A percentile compares a stretch with the other conserved stretches of the same genome.
Evolutionary conservation across 2,329 filamentous ascomycete species (phyloP).

Genomic region (Ascochyta viciae-villosae): DNA sequence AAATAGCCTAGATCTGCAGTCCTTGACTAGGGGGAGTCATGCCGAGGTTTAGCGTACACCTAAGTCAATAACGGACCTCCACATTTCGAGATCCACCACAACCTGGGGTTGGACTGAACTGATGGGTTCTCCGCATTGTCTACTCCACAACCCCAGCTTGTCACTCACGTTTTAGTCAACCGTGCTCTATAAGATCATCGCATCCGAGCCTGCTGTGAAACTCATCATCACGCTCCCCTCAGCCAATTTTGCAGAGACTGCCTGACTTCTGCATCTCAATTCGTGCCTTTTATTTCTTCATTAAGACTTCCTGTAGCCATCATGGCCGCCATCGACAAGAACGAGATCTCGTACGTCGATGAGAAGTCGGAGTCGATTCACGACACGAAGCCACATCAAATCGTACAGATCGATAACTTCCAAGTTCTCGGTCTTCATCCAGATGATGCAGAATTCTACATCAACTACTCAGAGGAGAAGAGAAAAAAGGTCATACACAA

Average conservation of each 20-base stretch:
- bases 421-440: constrained; percentile 33
- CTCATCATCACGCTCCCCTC: neutral
- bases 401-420: constrained; percentile 37
- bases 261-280: neutral
- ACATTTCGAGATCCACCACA: neutral
- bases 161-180: neutral
- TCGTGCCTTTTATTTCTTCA: neutral
- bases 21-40: too few relatives aligned
- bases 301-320: neutral
- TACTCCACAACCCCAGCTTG: neutral
- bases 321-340: constrained; percentile 31
- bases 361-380: constrained; percentile 30
- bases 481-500: constrained; percentile 54
- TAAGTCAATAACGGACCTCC: neutral
- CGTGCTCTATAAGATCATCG: constrained; percentile 8
- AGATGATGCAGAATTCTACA: constrained; percentile 33
- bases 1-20: neutral
- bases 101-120: neutral
- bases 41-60: neutral
- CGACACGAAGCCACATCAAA: constrained; percentile 26
- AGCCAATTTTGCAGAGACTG: neutral
- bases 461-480: constrained; percentile 48
- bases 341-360: constrained; percentile 31
- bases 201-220: neutral
- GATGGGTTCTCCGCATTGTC: constrained; percentile 12